Percentiles rank a stretch among this genome's conserved stretches.
Conservation (phyloP, 371 early-diverging fungal species). For the Encephalitozoon romaleae region DNA sequence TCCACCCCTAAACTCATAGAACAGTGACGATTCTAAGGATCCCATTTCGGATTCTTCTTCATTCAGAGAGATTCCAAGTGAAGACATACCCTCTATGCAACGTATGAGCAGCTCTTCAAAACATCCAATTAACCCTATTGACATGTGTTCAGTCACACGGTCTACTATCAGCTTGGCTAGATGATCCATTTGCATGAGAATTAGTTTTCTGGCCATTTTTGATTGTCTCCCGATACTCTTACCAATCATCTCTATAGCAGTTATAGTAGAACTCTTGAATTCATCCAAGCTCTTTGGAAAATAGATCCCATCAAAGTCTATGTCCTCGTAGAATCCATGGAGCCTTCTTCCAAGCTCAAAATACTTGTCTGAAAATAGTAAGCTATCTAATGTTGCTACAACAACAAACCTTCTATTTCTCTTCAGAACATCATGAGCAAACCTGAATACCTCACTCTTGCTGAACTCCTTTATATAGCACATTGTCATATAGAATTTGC, state of each 20-base stretch:
- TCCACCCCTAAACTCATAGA: not conserved
- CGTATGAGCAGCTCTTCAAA: not conserved
- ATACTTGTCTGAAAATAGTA: not conserved
- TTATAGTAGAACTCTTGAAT: not conserved
- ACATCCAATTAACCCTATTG: not conserved
- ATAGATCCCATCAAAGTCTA: not conserved
- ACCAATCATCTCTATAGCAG: not conserved
- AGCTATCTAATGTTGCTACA: not conserved
- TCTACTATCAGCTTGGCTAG: not conserved
- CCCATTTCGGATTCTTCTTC: not conserved
- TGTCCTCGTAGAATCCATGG: not conserved
- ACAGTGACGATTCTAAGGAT: not conserved
- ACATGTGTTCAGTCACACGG: not conserved
- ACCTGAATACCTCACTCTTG: not conserved
- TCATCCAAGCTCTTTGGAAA: not conserved
- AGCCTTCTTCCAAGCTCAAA: not conserved
- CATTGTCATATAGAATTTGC: not conserved
- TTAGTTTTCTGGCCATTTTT: not conserved
- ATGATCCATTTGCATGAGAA: not conserved
- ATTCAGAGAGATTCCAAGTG: not conserved
- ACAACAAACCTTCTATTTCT: not conserved
- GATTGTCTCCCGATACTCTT: not conserved
- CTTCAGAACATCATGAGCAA: not conserved
- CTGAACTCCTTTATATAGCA: not conserved
- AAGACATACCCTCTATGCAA: not conserved